These are phyloP conservation scores for Nigrospora oryzae DNA, from an alignment of 2,329 filamentous ascomycete species.

Conservation along the genomic window DNA sequence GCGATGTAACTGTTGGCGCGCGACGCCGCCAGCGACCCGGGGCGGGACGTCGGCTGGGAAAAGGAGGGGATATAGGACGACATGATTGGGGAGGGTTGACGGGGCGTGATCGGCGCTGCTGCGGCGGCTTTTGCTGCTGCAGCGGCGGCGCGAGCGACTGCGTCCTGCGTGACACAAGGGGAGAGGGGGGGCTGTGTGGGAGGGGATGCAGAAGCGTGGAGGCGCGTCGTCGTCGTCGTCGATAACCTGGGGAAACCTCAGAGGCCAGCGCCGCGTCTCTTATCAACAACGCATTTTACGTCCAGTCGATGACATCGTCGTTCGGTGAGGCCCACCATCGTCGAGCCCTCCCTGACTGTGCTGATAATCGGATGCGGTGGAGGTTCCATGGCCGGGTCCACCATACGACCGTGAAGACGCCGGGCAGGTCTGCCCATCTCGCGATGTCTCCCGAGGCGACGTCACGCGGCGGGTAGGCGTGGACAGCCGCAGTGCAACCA, in stretches of 20 bases:
- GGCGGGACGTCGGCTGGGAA: background rate
- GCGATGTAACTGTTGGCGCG: background rate
- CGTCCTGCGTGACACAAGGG: background rate
- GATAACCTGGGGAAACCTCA: too few species aligned
- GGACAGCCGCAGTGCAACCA: too few species aligned
- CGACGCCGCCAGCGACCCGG: background rate
- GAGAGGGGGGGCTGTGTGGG: background rate
- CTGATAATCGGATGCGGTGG: background rate
- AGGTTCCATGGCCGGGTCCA: conserved; percentile 5
- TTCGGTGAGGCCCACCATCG: background rate
- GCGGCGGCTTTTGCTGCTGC: too few species aligned
- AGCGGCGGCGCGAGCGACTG: background rate
- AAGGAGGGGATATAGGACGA: conserved; percentile 1
- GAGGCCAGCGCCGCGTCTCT: too few species aligned
- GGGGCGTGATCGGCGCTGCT: too few species aligned
- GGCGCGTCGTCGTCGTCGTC: too few species aligned
- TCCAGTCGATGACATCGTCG: background rate
- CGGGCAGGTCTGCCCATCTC: background rate
- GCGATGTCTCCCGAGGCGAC: too few species aligned
- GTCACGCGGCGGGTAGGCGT: too few species aligned
- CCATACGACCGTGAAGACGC: conserved; percentile 10
- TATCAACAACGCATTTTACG: too few species aligned
- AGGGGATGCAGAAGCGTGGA: background rate
- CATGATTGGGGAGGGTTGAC: background rate
- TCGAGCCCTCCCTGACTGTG: conserved; percentile 1